Evolutionary conservation across 495 filamentous ascomycete species (phyloP).

Genomic region (Chaetomium cochliodes): DNA sequence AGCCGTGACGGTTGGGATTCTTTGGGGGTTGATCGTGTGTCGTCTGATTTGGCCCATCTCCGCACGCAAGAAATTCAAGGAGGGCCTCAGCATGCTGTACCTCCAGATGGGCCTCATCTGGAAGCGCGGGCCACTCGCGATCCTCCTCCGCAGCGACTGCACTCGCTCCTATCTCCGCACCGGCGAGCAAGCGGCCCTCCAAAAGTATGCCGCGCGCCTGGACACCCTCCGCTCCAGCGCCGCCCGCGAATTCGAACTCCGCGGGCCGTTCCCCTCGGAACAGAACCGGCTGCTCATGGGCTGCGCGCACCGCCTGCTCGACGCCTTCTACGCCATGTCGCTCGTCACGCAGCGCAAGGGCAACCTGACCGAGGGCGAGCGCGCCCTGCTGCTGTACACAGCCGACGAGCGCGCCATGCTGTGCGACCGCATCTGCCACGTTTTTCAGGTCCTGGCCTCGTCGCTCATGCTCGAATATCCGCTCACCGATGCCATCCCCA

Average conservation of each 20-base stretch:
- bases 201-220: conserved; percentile 60
- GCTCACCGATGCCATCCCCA: conserved; percentile 81
- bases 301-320: conserved; percentile 77
- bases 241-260: conserved; percentile 75
- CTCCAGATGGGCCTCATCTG: conserved; percentile 93
- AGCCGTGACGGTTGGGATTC: conserved; percentile 79
- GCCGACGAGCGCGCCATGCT: conserved; percentile 74
- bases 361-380: conserved; percentile 73
- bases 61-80: conserved; percentile 78
- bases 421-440: conserved; percentile 83
- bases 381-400: conserved; percentile 74
- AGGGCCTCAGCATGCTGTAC: conserved; percentile 82
- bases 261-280: conserved; percentile 74
- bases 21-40: conserved; percentile 92
- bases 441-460: conserved; percentile 88
- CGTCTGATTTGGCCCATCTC: conserved; percentile 90
- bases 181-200: conserved; percentile 70
- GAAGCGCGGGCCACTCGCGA: conserved; percentile 88
- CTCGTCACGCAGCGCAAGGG: conserved; percentile 82
- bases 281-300: conserved; percentile 69
- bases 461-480: conserved; percentile 93
- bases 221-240: conserved; percentile 74
- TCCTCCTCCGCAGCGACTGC: conserved; percentile 56
- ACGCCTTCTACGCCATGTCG: conserved; percentile 94
- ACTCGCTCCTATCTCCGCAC: conserved; percentile 72